Base-by-base conservation (phyloP, 1,139 yeast genomes). In the Dujonia santamariae region DNA sequence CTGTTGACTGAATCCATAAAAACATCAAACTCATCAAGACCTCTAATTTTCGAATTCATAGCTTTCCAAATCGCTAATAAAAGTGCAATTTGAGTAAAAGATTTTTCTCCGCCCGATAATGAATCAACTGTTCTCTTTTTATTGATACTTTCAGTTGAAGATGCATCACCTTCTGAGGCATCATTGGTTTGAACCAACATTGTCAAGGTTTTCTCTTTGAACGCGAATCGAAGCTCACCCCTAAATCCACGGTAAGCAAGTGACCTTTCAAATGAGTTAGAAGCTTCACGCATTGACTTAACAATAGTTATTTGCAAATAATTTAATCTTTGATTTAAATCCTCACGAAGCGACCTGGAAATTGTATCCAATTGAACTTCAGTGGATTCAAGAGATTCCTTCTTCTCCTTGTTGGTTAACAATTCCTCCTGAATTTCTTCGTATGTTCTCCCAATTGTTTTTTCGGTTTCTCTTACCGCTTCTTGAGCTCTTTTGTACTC, bases 1-100 rank as follows among this genome's bases (percentile, higher is more conserved):
- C 98, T 74, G 51, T 90, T 90, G 19, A 87, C 86, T 31, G 90
- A 87, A 57, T 94, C 99, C 98, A 94, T 92, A 50, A 83, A 94
- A 20, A 94, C 98, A 61, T 94, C 99, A 56, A 92, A 94, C 57
- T 94, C 99, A 59, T 94, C 99, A 39, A 94, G 63, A 0, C 97
- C 97, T 40, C 95, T 74, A 16, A 94, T 74, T 40, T 83, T 77
- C 0, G 95, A 81, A 39, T 84, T 80, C 96, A 92, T 88, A 18
- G 87, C 82, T 43, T 80, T 79, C 99, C 99, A 94, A 30, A 95
- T 85, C 0, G 97, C 85, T 41, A 90, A 68, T 34, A 94, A 63
- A 38, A 94, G 70, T 0, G 97, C 86, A 44, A 92, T 81, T 54
- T 94, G 98, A 0, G 96, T 80, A 54, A 85, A 92, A 1, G 97